phyloP scores from a whole-genome alignment of 257 asterid genomes.

The Solanum clarkiae region DNA sequence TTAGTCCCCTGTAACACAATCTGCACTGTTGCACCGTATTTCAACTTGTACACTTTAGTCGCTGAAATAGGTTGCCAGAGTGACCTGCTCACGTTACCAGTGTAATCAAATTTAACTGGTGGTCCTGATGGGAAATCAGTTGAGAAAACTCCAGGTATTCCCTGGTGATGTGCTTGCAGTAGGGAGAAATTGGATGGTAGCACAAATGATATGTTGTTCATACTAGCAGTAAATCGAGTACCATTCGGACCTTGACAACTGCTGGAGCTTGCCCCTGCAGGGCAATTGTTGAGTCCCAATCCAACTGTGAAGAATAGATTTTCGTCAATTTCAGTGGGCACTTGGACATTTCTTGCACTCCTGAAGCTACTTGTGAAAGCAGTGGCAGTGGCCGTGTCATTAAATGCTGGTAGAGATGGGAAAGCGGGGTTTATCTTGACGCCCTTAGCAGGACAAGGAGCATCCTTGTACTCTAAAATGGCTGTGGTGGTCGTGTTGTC shows the following conservation, averaged over 20 bases:
- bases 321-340: conserved; percentile 71
- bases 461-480: conserved; percentile 51
- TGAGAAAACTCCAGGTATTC: conserved; percentile 74
- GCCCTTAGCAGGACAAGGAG: conserved; percentile 41
- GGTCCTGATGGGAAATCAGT: conserved; percentile 69
- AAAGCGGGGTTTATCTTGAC: conserved; percentile 25
- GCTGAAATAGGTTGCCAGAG: conserved; percentile 65
- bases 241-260: conserved; percentile 89
- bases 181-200: conserved; percentile 69
- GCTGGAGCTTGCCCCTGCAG: conserved; percentile 28
- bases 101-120: conserved; percentile 54
- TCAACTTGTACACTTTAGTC: conserved; percentile 50
- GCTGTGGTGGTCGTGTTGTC: conserved; percentile 95
- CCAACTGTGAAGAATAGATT: conserved; percentile 68
- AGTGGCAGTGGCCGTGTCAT: conserved; percentile 68
- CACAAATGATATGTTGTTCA: conserved; percentile 77
- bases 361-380: conserved; percentile 58
- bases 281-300: conserved; percentile 61
- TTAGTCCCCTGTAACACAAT: conserved; percentile 81
- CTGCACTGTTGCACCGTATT: conserved; percentile 64
- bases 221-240: conserved; percentile 76
- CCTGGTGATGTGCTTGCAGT: conserved; percentile 66
- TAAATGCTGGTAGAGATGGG: conserved; percentile 60
- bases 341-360: conserved; percentile 39
- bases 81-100: conserved; percentile 75